Evolutionary conservation across 495 filamentous ascomycete genomes (phyloP).

Genomic region (Aspergillus indologenus): DNA sequence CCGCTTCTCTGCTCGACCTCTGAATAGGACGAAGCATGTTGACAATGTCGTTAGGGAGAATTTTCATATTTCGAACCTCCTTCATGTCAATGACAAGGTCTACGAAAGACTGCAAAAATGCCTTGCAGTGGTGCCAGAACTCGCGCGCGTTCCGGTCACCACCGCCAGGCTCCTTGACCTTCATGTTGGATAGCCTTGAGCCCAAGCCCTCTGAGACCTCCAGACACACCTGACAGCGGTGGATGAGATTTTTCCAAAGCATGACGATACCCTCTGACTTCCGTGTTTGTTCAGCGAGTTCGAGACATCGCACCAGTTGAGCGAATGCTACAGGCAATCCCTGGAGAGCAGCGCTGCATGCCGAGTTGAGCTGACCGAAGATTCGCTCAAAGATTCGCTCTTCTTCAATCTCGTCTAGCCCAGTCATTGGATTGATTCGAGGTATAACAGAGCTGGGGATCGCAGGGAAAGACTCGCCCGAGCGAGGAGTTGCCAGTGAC

Average conservation of each 20-base stretch:
- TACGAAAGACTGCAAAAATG: constrained; percentile 73
- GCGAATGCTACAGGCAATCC: constrained; percentile 61
- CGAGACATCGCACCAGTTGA: constrained; percentile 54
- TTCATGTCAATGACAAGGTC: constrained; percentile 70
- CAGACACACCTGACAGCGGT: constrained; percentile 60
- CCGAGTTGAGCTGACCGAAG: constrained; percentile 65
- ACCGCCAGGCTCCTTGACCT: constrained; percentile 72
- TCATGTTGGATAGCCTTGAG: constrained; percentile 68
- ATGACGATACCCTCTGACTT: constrained; percentile 53
- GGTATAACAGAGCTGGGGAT: constrained; percentile 42
- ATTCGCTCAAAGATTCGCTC: constrained; percentile 79
- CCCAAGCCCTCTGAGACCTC: constrained; percentile 67
- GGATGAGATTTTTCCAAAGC: constrained; percentile 66
- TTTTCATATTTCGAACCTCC: constrained; percentile 59
- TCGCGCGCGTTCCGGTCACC: constrained; percentile 67
- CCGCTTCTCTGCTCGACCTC: constrained; percentile 69
- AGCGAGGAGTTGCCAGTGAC: constrained; percentile 65
- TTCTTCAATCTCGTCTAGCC: constrained; percentile 64
- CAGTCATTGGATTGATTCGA: constrained; percentile 51
- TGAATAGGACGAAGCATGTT: constrained; percentile 72
- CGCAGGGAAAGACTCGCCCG: constrained; percentile 71
- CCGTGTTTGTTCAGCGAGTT: constrained; percentile 44
- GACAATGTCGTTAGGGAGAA: constrained; percentile 66
- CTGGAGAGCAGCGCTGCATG: constrained; percentile 63
- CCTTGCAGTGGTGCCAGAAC: constrained; percentile 80